Evolutionary conservation across 1,284 basidiomycete genomes (phyloP).

Genomic region (Lentinula novae-zelandiae): DNA sequence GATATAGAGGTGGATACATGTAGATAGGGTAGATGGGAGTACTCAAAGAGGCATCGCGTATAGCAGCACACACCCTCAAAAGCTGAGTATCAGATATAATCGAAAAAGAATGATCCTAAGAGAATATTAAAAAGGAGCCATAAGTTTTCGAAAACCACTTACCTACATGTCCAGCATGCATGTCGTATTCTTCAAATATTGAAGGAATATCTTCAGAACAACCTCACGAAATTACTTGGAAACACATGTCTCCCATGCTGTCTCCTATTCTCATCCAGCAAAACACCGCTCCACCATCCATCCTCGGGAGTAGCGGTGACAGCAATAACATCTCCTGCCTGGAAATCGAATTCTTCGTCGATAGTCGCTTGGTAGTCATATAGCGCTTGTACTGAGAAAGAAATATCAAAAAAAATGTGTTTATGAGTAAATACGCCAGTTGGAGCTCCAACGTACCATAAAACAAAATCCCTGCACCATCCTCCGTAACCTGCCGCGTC

Average conservation of each 20-base stretch:
- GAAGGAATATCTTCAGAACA: constrained; percentile 42
- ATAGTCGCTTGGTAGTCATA: constrained; percentile 73
- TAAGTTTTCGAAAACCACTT: neutral
- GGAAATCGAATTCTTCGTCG: constrained; percentile 91
- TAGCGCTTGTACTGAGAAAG: constrained; percentile 29
- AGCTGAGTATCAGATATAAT: neutral
- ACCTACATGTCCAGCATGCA: neutral
- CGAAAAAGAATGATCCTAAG: neutral
- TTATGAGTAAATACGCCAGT: neutral
- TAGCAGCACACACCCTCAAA: neutral
- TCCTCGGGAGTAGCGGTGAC: constrained; percentile 78
- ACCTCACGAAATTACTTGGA: constrained; percentile 88
- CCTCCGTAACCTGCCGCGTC: constrained; percentile 6
- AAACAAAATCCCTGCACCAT: constrained; percentile 10
- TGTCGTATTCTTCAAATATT: neutral
- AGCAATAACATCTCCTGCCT: constrained; percentile 88
- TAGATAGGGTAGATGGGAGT: no score
- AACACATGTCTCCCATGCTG: constrained; percentile 81
- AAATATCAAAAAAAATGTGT: constrained; percentile 73
- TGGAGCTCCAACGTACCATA: constrained; percentile 19
- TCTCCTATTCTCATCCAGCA: constrained; percentile 82
- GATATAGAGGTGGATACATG: no score
- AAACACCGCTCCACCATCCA: constrained; percentile 67
- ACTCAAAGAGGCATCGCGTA: neutral
- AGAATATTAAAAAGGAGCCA: neutral